phyloP scores from a whole-genome alignment of 106 monocot genomes.

The Agapanthus africanus region DNA sequence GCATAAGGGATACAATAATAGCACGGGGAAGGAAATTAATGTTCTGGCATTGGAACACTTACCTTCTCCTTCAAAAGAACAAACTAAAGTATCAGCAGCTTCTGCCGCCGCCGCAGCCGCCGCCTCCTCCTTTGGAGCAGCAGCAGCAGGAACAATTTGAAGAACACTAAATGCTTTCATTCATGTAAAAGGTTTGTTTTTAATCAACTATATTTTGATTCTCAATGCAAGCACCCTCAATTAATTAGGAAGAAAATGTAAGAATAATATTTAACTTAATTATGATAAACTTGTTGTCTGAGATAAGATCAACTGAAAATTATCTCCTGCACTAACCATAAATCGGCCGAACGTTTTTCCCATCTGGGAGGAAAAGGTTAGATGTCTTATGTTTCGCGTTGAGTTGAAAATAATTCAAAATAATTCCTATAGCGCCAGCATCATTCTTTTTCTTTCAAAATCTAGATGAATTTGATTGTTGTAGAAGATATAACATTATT shows the following conservation, averaged over 20 bases:
- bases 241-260: not conserved
- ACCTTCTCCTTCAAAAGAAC: slow-evolving; percentile 84
- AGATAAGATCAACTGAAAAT: not conserved
- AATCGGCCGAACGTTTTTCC: not conserved
- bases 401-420: too few relatives aligned
- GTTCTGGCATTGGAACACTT: slow-evolving; percentile 98
- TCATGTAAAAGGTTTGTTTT: slow-evolving; percentile 2
- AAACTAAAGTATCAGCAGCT: slow-evolving; percentile 86
- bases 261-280: not conserved
- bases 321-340: not conserved
- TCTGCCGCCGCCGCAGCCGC: slow-evolving; percentile 26
- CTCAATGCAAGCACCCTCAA: not conserved
- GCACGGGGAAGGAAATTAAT: slow-evolving; percentile 87
- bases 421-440: too few relatives aligned
- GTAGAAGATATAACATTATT: too few relatives aligned
- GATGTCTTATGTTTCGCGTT: too few relatives aligned
- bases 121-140: not conserved
- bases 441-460: too few relatives aligned
- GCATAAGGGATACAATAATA: slow-evolving; percentile 56
- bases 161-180: not conserved
- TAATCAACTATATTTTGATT: not conserved
- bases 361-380: too few relatives aligned
- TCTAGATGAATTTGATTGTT: too few relatives aligned
- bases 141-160: not conserved
- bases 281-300: not conserved